Base-by-base conservation (phyloP, 2,329 filamentous ascomycete species). In the Colletotrichum theobromicola region DNA sequence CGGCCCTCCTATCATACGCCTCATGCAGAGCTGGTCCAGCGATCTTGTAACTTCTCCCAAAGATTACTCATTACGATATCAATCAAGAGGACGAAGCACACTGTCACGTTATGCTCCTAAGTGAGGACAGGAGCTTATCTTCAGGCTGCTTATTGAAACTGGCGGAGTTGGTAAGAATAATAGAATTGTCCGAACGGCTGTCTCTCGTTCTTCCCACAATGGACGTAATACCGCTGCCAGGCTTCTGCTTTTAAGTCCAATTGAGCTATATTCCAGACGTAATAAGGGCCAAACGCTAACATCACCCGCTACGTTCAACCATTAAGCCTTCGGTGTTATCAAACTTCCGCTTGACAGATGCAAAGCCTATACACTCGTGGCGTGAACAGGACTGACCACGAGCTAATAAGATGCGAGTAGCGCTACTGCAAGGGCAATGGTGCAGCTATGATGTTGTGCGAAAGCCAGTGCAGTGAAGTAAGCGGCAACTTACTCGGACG, bases 101-200 rank as follows among this genome's bases (percentile, higher is more conserved):
- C 58, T 32, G 15, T 8, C 26, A 1, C 3, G 1, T 2, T 12
- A 61, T 16, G 58, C 58, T 4, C 13, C 4, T 2, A 24, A 0
- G 3, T 0, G 3, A n/a, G 15, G 15, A 6, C 2, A 35, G 15
- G 2, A 61, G 0, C 2, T 10, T 5, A n/a, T 61, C 2, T 16
- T 9, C 1, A 9, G 21, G 4, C 2, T 61, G n/a, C n/a, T 61
- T 10, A 3, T 61, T 24, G 4, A 24, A 6, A 61, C n/a, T 24
- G 18, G 18, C 1, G 30, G 10, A 35, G n/a, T 35, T 13, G 1
- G 9, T 4, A 3, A 35, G 5, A 16, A 4, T 9, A 18, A n/a
- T n/a, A n/a, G n/a, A n/a, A n/a, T n/a, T n/a, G 57, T 60, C 28
- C 5, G 55, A 58, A 58, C 55, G 4, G 26, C 16, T 18, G 1